Percentiles rank a stretch among this genome's conserved stretches.
These are phyloP conservation scores for Plasmodium cynomolgi DNA, from an alignment of 169 alveolate genomes.

Conservation along the genomic window DNA sequence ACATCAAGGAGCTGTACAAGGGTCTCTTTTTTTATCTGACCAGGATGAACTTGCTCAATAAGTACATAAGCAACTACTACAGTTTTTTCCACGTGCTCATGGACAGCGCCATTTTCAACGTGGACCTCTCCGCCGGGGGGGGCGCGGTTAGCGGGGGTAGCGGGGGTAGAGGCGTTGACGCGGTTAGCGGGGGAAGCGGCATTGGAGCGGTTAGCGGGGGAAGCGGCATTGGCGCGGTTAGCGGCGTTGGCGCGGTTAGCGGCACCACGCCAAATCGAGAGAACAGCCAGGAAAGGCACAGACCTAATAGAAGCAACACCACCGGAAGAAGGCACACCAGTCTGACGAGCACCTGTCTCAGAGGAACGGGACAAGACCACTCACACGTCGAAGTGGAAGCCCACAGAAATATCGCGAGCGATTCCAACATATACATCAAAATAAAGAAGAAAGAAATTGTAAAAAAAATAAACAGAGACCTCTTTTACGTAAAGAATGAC, in stretches of 20 bases:
- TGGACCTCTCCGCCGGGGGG: background rate
- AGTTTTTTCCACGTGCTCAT: slow-evolving; percentile 32
- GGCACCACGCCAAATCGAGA: background rate
- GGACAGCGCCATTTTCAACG: background rate
- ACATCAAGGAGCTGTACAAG: slow-evolving; percentile 47
- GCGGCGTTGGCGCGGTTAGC: background rate
- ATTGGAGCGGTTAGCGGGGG: background rate
- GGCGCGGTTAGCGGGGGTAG: background rate
- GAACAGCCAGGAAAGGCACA: background rate
- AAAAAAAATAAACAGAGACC: slow-evolving; percentile 5
- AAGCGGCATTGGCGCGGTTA: background rate
- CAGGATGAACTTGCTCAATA: slow-evolving; percentile 31
- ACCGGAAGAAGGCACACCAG: background rate
- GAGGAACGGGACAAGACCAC: background rate
- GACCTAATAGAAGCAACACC: background rate
- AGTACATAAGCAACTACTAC: slow-evolving; percentile 30
- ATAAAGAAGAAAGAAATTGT: slow-evolving; percentile 14
- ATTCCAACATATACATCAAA: slow-evolving; percentile 25
- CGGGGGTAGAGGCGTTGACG: background rate
- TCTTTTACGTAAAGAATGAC: slow-evolving; percentile 2
- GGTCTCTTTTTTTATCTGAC: slow-evolving; percentile 35
- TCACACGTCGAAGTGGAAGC: background rate
- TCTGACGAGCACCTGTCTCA: background rate
- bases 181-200: background rate
- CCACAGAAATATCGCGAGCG: background rate